Evolutionary conservation across 2,329 filamentous ascomycete species (phyloP).

Genomic region (Colletotrichum graminicola): DNA sequence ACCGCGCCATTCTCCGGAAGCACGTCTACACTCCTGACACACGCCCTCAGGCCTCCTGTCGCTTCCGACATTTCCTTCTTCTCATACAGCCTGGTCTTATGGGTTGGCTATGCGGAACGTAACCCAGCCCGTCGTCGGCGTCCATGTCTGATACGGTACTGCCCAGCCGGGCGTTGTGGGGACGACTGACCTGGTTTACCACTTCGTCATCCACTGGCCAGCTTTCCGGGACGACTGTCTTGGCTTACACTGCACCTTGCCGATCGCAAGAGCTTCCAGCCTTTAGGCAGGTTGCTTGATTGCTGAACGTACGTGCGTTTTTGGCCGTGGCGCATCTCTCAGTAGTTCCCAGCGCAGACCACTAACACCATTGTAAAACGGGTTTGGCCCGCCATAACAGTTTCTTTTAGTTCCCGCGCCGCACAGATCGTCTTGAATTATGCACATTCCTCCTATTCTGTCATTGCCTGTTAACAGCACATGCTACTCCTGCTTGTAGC

Average conservation of each 20-base stretch:
- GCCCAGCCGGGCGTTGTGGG: background rate
- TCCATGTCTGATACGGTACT: conserved; percentile 6
- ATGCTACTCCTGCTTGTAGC: conserved; percentile 14
- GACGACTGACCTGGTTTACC: conserved; percentile 10
- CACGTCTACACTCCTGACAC: background rate
- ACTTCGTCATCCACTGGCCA: too few species aligned
- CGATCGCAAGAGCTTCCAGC: too few species aligned
- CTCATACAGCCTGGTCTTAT: background rate
- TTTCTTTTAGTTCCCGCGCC: conserved; percentile 36
- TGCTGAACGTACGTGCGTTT: background rate
- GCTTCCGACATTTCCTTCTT: background rate
- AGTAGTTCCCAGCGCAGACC: background rate
- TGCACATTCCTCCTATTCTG: conserved; percentile 7
- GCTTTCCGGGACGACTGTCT: too few species aligned
- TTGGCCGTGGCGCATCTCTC: conserved; percentile 3
- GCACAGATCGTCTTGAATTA: conserved; percentile 26
- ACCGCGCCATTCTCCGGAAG: background rate
- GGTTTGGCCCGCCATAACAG: conserved; percentile 9
- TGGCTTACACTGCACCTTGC: too few species aligned
- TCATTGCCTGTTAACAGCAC: background rate
- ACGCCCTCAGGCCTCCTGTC: background rate
- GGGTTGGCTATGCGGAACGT: conserved; percentile 10
- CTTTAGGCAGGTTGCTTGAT: background rate
- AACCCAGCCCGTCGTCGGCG: background rate
- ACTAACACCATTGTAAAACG: conserved; percentile 19